phyloP scores from a whole-genome alignment of 306 rosid genomes.

The Casuarina glauca region DNA sequence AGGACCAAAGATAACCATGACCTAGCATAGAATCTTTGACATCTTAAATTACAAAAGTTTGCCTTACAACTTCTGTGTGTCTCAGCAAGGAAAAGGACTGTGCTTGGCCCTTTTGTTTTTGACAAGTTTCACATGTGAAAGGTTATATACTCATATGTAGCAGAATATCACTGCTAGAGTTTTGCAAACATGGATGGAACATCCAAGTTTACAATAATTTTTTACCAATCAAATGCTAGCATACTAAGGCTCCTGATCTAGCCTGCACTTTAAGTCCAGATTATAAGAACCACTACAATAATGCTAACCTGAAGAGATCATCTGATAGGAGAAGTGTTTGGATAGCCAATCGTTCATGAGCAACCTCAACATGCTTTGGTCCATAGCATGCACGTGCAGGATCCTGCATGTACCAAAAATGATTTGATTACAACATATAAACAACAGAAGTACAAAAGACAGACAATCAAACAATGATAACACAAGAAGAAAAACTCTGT shows the following conservation, averaged over 20 bases:
- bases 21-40: neutral
- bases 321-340: slow-evolving; percentile 87
- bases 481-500: neutral
- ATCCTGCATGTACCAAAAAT: slow-evolving; percentile 53
- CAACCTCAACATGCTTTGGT: slow-evolving; percentile 91
- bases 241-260: neutral
- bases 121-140: neutral
- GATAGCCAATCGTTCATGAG: slow-evolving; percentile 90
- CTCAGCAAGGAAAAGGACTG: neutral
- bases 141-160: neutral
- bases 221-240: neutral
- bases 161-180: neutral
- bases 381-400: slow-evolving; percentile 92
- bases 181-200: neutral
- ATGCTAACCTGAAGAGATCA: slow-evolving; percentile 80
- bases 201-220: neutral
- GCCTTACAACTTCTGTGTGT: neutral
- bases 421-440: neutral
- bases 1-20: neutral
- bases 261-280: neutral
- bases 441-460: neutral
- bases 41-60: neutral
- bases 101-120: neutral
- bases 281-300: neutral
- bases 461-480: neutral